Evolutionary conservation across 768 basidiomycete species (phyloP), one percentile per base, ranked within the genome.

Genomic region (Kwoniella sp.): DNA sequence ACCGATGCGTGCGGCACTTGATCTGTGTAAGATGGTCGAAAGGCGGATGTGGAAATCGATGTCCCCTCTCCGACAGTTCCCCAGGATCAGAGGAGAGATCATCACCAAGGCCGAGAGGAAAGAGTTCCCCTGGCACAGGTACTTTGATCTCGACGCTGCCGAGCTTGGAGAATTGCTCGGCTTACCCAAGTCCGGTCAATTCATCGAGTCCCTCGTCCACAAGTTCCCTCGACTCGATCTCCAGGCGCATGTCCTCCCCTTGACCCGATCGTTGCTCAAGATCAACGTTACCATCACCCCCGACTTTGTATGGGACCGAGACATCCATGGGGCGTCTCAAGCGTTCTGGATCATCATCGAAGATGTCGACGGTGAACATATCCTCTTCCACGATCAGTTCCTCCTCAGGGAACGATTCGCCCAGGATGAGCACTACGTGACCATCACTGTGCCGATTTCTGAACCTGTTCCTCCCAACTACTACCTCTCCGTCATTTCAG

Each of bases 281-380:
- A 89, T 98, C 61, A 95, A 98, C 69, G 82, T 99, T 17, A 92
- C 92, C 2, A 94, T 99, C 76, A 87, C 88, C 2, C 94, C 96
- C n/a, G 96, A 98, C 77, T 99, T 98, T 87, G 86, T 89, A 51
- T 99, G 96, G 96, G 94, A 97, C 38, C 91, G 93, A 73, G 92
- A 92, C 79, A 86, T 93, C 5, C 95, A 98, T 70, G 91, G 93
- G 2, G 81, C 84, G 0, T 88, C 92, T 0, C 93, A 98, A 81
- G 88, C 90, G 0, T 99, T 99, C 85, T 86, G 90, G 79, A 92
- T 99, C 73, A 79, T 95, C 28, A 93, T 98, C 26, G 94, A 97
- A 79, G 95, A 99, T 73, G 93, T 97, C 28, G 95, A 98, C 69
- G 96, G 96, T 55, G 96, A 99, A 79, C 87, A 92, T 67, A 89